Conservation (phyloP, 768 basidiomycete species). For the Suillus alpinus region DNA sequence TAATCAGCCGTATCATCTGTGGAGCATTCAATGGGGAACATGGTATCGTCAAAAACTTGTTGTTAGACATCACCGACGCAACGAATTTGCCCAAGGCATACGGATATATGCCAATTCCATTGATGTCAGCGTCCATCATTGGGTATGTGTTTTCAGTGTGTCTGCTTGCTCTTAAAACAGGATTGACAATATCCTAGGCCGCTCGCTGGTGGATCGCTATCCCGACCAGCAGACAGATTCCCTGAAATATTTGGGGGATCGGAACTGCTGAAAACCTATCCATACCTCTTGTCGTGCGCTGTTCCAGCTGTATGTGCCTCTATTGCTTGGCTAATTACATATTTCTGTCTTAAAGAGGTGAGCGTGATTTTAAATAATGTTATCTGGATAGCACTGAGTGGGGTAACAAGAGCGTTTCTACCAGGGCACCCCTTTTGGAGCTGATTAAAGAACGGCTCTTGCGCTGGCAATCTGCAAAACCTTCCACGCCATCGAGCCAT, state of each 20-base stretch:
- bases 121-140: slow-evolving; percentile 36
- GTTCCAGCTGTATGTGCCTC: slow-evolving; percentile 37
- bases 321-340: background rate
- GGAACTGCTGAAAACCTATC: slow-evolving; percentile 59
- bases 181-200: slow-evolving; percentile 40
- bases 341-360: background rate
- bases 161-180: background rate
- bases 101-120: slow-evolving; percentile 51
- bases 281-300: slow-evolving; percentile 72
- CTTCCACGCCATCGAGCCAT: background rate
- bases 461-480: background rate
- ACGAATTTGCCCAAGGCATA: slow-evolving; percentile 35
- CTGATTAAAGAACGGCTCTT: background rate
- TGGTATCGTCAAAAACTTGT: slow-evolving; percentile 39
- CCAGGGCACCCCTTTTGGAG: background rate
- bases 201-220: slow-evolving; percentile 62
- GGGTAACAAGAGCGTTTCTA: background rate
- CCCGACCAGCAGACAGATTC: slow-evolving; percentile 64
- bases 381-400: background rate
- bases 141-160: slow-evolving; percentile 25
- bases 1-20: slow-evolving; percentile 34
- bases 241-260: slow-evolving; percentile 54
- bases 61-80: slow-evolving; percentile 33
- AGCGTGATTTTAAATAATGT: background rate
- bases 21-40: slow-evolving; percentile 48